Evolutionary conservation across 805 yeast species (phyloP).

Genomic region (Trichomonascus vanleenenianus): DNA sequence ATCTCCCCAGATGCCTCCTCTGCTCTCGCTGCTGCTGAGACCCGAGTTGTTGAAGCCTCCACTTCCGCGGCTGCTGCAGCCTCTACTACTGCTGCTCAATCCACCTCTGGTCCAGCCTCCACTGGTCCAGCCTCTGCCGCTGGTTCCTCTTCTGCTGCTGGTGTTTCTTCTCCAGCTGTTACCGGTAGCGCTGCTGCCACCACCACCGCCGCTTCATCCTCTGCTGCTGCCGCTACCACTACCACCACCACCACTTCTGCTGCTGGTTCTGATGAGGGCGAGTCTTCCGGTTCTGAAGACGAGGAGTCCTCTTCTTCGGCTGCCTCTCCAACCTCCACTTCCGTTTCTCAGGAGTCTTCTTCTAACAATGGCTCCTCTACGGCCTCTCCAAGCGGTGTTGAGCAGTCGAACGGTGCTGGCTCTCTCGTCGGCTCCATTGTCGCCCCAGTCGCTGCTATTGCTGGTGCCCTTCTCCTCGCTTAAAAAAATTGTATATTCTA

Average conservation of each 20-base stretch:
- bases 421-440: background rate
- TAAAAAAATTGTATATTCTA: background rate
- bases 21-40: constrained; percentile 22
- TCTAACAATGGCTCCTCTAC: constrained; percentile 1
- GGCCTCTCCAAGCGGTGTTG: constrained; percentile 3
- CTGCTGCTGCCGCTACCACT: constrained; percentile 16
- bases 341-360: constrained; percentile 3
- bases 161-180: constrained; percentile 5
- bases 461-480: constrained; percentile 1
- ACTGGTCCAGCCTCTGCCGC: constrained; percentile 15
- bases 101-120: constrained; percentile 6
- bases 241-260: constrained; percentile 10
- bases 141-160: constrained; percentile 9
- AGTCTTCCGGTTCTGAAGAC: constrained; percentile 4
- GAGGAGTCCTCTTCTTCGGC: constrained; percentile 4
- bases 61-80: background rate
- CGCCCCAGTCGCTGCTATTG: background rate
- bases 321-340: constrained; percentile 5
- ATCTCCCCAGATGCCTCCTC: constrained; percentile 29
- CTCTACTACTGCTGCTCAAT: constrained; percentile 3
- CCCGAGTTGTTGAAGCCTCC: background rate
- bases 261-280: constrained; percentile 6
- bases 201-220: too few relatives aligned
- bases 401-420: constrained; percentile 4
- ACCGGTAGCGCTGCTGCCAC: constrained; percentile 5